Conservation (phyloP, 177 flowering plant genomes). For the Vitis hybrid region DNA sequence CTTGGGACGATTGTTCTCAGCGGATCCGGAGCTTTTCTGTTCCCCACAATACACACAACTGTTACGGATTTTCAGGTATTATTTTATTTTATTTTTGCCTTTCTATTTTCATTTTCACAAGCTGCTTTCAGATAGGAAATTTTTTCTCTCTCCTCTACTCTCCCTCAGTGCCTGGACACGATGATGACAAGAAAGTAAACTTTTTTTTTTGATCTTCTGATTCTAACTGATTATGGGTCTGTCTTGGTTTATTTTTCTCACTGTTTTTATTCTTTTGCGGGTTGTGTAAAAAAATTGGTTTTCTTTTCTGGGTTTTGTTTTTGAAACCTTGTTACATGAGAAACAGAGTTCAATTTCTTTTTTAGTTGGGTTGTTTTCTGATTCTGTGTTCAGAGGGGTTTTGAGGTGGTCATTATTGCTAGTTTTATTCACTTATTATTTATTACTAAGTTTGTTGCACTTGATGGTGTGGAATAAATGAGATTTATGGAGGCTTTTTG, state of each 20-base stretch:
- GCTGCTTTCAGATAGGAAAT: not conserved
- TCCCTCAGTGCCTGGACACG: constrained; percentile 5
- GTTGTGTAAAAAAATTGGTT: not conserved
- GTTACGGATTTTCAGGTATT: constrained; percentile 49
- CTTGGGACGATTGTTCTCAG: constrained; percentile 24
- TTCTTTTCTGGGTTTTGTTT: not conserved
- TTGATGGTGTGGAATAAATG: not conserved
- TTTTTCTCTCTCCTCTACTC: constrained; percentile 1
- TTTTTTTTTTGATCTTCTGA: not conserved
- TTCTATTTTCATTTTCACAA: not conserved
- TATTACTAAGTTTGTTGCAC: not conserved
- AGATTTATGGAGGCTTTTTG: not conserved
- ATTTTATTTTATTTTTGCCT: constrained; percentile 15
- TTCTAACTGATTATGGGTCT: constrained; percentile 6
- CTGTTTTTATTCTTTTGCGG: not conserved
- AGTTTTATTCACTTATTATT: not conserved
- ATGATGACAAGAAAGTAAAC: constrained; percentile 11
- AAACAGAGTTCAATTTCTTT: not conserved
- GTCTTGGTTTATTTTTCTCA: constrained; percentile 11
- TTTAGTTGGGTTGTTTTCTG: not conserved
- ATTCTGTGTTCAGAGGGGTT: not conserved
- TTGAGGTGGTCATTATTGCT: not conserved
- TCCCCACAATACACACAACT: constrained; percentile 50
- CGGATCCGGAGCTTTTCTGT: constrained; percentile 47
- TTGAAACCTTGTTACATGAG: not conserved